Conservation (phyloP, 2,329 filamentous ascomycete genomes). For the Penicillium hordei region DNA sequence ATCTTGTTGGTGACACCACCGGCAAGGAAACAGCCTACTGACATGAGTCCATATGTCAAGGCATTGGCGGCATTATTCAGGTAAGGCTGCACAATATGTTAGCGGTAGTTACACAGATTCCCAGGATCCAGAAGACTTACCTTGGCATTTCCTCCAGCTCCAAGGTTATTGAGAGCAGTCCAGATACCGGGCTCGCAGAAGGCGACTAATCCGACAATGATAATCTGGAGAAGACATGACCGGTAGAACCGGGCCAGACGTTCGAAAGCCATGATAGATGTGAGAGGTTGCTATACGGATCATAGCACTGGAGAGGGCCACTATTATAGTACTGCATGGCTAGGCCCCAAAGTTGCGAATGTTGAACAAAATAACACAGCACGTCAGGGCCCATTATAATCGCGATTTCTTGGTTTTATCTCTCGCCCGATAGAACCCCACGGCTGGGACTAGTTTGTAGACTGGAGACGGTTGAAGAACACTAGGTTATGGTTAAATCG, state of each 20-base stretch:
- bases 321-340: neutral
- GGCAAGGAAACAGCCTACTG: slow-evolving; percentile 46
- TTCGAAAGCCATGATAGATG: slow-evolving; percentile 6
- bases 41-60: slow-evolving; percentile 50
- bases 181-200: slow-evolving; percentile 48
- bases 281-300: neutral
- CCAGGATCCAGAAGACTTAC: slow-evolving; percentile 1
- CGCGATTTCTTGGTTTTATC: slow-evolving; percentile 10
- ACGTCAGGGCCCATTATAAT: slow-evolving; percentile 16
- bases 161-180: slow-evolving; percentile 47
- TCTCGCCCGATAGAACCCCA: neutral
- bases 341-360: neutral
- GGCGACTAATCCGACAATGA: slow-evolving; percentile 41
- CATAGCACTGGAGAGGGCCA: neutral
- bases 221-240: slow-evolving; percentile 46
- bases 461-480: neutral
- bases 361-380: neutral
- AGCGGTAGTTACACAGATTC: neutral
- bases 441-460: neutral
- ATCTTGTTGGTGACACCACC: slow-evolving; percentile 47
- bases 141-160: slow-evolving; percentile 40
- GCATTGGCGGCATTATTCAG: slow-evolving; percentile 53
- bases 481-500: neutral
- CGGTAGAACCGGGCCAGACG: slow-evolving; percentile 34
- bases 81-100: slow-evolving; percentile 41